These are phyloP conservation scores for Salvia rosmarinus DNA, from an alignment of 257 asterid species.

Conservation along the genomic window DNA sequence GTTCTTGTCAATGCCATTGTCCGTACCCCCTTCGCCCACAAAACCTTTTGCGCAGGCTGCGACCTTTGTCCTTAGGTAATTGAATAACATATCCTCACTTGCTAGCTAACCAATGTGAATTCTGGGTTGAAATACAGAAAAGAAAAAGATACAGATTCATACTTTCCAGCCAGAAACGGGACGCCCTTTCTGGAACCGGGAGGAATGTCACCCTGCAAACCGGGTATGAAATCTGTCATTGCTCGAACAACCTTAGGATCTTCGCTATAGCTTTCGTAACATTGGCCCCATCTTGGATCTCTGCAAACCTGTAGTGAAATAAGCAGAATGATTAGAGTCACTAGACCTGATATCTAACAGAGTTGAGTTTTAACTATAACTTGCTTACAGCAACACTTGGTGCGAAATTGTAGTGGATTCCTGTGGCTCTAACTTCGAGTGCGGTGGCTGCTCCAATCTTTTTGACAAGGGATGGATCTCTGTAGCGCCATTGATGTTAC, in stretches of 20 bases:
- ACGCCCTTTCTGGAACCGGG: conserved; percentile 43
- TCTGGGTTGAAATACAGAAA: not conserved
- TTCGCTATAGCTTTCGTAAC: conserved; percentile 76
- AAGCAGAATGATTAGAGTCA: not conserved
- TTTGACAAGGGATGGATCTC: conserved; percentile 64
- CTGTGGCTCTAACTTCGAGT: conserved; percentile 74
- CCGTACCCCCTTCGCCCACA: conserved; percentile 86
- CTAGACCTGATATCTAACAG: not conserved
- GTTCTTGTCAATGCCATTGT: conserved; percentile 58
- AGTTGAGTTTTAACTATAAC: not conserved
- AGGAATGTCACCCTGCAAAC: conserved; percentile 73
- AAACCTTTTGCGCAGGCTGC: conserved; percentile 75
- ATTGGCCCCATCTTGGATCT: conserved; percentile 91
- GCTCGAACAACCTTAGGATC: conserved; percentile 65
- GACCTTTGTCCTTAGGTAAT: conserved; percentile 57
- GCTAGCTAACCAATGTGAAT: not conserved
- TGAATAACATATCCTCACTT: not conserved
- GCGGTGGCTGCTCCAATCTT: conserved; percentile 78
- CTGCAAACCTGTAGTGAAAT: conserved; percentile 58
- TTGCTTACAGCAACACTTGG: conserved; percentile 66
- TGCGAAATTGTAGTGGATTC: conserved; percentile 62
- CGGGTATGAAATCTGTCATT: conserved; percentile 77
- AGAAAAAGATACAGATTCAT: not conserved
- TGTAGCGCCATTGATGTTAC: conserved; percentile 28
- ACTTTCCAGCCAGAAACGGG: conserved; percentile 70